Evolutionary conservation across 1,139 yeast species (phyloP), one percentile per base, ranked within the genome.

Genomic region (Magnusiomyces tetraspermus): DNA sequence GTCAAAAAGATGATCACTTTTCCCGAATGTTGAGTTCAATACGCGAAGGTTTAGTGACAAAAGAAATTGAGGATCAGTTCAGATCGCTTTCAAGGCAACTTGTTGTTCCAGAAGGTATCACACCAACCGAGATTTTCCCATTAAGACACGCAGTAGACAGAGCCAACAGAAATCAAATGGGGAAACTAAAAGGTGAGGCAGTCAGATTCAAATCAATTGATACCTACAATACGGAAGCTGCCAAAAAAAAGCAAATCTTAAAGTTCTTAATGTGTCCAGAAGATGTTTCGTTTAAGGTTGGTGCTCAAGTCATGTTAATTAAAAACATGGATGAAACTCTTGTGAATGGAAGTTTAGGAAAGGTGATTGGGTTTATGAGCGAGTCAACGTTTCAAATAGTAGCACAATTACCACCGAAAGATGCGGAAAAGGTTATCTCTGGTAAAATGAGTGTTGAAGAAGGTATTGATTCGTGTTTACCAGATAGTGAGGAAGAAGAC

Each of bases 261-360:
- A 74, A 76, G 17, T 80, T 82, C 60, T 82, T 88, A 58, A 72
- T 92, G 67, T 63, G 43, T 1, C 90, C 88, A 1, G 71, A 74
- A 46, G 69, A 69, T 33, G 67, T 92, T 22, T 73, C 72, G 13
- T 71, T 92, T 60, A 90, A 89, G 62, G 76, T 76, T 49, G 90
- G 90, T 41, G 92, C 97, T 0, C 98, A 92, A 69, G 98, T 92
- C 0, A 94, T 92, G 98, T 83, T 94, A 76, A 79, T 92, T 56
- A 92, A 92, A 67, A 94, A 92, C 65, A 76, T 86, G 53, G 97
- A 90, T 66, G 88, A 82, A 26, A 79, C 85, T 0, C 73, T 92
- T 47, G 98, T 94, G 3, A 92, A 92, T 68, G 99, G 99, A 0
- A 83, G 96, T 0, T 71, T 92, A 46, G 99, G 99, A 0, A 83